Conservation (phyloP, 306 rosid species). For the Medicago lupulina region DNA sequence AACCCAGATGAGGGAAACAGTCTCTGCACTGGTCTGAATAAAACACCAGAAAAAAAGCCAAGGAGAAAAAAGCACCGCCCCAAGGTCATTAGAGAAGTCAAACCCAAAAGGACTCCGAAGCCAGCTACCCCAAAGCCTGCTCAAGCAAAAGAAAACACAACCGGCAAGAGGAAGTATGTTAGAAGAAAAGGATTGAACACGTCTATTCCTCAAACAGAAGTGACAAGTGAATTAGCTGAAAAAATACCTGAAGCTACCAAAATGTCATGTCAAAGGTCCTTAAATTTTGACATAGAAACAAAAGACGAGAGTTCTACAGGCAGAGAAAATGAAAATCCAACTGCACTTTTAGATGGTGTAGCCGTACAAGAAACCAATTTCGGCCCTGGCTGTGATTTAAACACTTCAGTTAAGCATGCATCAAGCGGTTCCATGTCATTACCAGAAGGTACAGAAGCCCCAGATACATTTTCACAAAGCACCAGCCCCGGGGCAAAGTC, state of each 20-base stretch:
- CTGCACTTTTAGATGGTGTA: conserved; percentile 26
- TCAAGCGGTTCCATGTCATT: conserved; percentile 37
- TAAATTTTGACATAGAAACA: conserved; percentile 52
- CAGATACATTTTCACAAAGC: conserved; percentile 34
- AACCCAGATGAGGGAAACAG: conserved; percentile 47
- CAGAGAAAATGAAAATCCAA: conserved; percentile 38
- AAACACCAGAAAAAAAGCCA: conserved; percentile 59
- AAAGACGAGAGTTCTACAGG: conserved; percentile 41
- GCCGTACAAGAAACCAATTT: conserved; percentile 33
- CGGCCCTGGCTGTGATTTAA: conserved; percentile 34
- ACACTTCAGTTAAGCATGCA: conserved; percentile 35
- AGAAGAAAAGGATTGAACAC: conserved; percentile 52
- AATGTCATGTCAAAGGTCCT: conserved; percentile 57
- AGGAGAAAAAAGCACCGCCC: conserved; percentile 82
- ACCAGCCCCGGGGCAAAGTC: conserved; percentile 18
- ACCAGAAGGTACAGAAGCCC: conserved; percentile 38
- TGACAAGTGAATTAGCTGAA: conserved; percentile 38
- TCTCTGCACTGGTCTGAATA: conserved; percentile 41
- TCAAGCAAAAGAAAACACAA: conserved; percentile 52
- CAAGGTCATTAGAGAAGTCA: conserved; percentile 80
- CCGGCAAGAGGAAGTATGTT: conserved; percentile 65
- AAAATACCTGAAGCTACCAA: conserved; percentile 40
- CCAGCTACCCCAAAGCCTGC: conserved; percentile 52
- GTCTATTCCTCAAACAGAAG: conserved; percentile 45
- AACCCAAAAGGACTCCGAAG: conserved; percentile 58